A percentile compares a stretch with the other conserved stretches of the same genome.
phyloP scores from a whole-genome alignment of 2,329 filamentous ascomycete genomes.

The Apiospora phragmitis region DNA sequence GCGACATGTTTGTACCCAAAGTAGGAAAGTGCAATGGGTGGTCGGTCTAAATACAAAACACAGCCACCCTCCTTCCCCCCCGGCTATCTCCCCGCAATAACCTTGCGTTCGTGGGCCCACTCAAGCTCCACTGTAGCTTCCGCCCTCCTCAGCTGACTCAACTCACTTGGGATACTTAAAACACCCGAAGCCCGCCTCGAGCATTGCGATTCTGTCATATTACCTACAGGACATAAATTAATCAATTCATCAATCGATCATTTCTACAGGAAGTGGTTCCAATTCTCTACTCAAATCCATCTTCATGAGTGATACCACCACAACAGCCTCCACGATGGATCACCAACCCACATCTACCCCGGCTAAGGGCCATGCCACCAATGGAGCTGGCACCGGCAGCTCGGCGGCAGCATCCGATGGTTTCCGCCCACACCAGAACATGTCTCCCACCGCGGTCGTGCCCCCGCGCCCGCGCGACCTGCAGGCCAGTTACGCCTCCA shows the following conservation, averaged over 20 bases:
- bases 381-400: constrained; percentile 2
- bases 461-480: constrained; percentile 82
- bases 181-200: not conserved
- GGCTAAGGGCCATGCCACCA: not conserved
- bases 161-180: not conserved
- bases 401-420: constrained; percentile 29
- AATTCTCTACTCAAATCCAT: not conserved
- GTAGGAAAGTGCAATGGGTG: not conserved
- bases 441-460: constrained; percentile 63
- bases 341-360: not conserved
- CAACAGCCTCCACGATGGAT: not conserved
- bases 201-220: not conserved
- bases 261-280: not conserved
- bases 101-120: not conserved
- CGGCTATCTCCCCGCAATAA: constrained; percentile 4
- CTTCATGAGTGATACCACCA: not conserved
- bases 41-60: not conserved
- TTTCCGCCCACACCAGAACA: constrained; percentile 54
- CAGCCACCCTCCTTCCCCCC: not conserved
- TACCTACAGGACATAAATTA: not conserved
- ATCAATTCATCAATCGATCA: not conserved
- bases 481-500: constrained; percentile 74
- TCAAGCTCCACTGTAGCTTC: not conserved
- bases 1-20: not conserved
- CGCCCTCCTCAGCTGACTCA: not conserved